A percentile compares a stretch with the other conserved stretches of the same genome.
Conservation (phyloP, 257 asterid genomes). For the Solanum rostratum region DNA sequence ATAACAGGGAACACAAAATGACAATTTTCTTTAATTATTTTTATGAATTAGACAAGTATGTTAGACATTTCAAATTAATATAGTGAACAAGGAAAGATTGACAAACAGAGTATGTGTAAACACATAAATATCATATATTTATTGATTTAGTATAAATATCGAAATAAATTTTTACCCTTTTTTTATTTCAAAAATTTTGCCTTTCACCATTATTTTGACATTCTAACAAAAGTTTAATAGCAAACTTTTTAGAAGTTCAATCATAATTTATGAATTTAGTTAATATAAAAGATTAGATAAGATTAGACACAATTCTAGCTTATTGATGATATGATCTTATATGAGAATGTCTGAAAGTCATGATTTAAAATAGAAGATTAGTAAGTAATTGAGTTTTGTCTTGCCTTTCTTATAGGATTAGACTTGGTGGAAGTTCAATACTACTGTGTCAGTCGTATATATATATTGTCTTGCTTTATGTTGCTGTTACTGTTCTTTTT, state of each 20-base stretch:
- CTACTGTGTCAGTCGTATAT: neutral
- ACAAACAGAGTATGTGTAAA: no score
- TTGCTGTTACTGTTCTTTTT: accelerated
- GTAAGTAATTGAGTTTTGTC: neutral
- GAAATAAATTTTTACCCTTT: neutral
- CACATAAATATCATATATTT: neutral
- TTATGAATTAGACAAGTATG: no score
- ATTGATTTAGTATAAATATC: neutral
- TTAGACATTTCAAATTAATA: no score
- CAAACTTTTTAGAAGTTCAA: neutral
- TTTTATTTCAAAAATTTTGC: neutral
- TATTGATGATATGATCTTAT: neutral
- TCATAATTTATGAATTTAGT: neutral
- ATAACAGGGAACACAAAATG: neutral
- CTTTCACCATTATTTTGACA: neutral
- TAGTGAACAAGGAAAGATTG: no score
- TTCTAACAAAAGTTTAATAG: neutral
- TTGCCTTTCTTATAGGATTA: neutral
- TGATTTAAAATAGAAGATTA: neutral
- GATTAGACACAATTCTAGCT: neutral
- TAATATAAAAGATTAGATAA: neutral
- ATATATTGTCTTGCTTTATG: neutral
- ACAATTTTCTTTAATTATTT: no score
- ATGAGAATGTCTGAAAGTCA: accelerated
- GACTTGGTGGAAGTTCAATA: neutral